phyloP scores from a whole-genome alignment of 23 red algal species.

The Gracilaria vermiculophylla region DNA sequence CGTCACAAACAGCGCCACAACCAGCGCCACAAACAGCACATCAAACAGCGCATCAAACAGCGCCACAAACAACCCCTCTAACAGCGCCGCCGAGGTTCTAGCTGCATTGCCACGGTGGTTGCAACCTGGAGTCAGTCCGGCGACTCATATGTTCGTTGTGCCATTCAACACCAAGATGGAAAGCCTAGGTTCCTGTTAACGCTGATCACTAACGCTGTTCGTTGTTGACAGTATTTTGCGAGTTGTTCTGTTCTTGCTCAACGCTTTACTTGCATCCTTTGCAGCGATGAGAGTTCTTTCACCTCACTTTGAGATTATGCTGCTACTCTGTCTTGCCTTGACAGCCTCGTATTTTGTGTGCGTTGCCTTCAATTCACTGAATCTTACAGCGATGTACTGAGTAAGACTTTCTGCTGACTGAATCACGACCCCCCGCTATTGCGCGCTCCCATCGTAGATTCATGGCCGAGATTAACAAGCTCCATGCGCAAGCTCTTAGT shows the following conservation, averaged over 20 bases:
- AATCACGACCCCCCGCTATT: too few relatives aligned
- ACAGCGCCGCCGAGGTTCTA: not conserved
- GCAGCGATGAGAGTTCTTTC: conserved; percentile 26
- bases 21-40: too few relatives aligned
- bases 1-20: too few relatives aligned
- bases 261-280: conserved; percentile 31
- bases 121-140: conserved; percentile 47
- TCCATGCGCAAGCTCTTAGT: not conserved
- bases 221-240: conserved; percentile 14
- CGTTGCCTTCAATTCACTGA: not conserved
- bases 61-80: not conserved
- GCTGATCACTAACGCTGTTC: too few relatives aligned
- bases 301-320: conserved; percentile 71
- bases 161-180: not conserved
- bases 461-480: not conserved
- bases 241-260: conserved; percentile 48
- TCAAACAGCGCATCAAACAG: too few relatives aligned
- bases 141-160: conserved; percentile 24
- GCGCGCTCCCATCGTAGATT: not conserved
- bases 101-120: conserved; percentile 41
- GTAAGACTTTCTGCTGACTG: too few relatives aligned
- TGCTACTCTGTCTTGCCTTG: conserved; percentile 37
- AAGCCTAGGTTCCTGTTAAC: too few relatives aligned
- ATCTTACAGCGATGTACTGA: not conserved
- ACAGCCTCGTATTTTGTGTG: conserved; percentile 54